Percentiles rank a stretch among this genome's conserved stretches.
Conservation (phyloP, 441 rosid species). For the Adansonia gregorii region DNA sequence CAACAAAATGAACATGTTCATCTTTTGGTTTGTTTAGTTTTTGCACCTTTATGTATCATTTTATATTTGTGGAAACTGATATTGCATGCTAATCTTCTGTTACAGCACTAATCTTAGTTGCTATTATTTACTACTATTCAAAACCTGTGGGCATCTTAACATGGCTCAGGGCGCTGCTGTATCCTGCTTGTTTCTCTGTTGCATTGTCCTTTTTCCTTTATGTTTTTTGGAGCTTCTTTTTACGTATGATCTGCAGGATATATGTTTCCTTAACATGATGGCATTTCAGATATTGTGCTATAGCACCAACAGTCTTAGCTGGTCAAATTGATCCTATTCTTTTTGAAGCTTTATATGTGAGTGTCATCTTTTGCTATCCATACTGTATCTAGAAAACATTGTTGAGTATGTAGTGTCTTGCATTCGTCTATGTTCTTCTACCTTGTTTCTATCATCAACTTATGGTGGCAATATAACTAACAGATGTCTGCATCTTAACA, state of each 20-base stretch:
- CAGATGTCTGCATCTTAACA: neutral
- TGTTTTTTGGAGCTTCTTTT: neutral
- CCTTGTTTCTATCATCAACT: conserved; percentile 5
- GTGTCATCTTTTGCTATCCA: conserved; percentile 31
- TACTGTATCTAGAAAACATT: conserved; percentile 17
- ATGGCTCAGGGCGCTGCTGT: conserved; percentile 79
- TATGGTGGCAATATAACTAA: neutral
- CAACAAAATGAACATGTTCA: neutral
- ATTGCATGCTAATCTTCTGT: conserved; percentile 19
- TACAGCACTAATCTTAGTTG: conserved; percentile 84
- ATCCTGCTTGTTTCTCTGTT: conserved; percentile 49
- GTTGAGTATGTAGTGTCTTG: neutral
- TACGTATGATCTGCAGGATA: conserved; percentile 16
- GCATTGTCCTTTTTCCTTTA: neutral
- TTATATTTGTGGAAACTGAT: neutral
- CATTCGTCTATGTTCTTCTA: neutral
- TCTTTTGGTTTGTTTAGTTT: neutral
- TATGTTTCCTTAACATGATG: conserved; percentile 39
- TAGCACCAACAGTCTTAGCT: conserved; percentile 83
- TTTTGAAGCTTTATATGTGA: conserved; percentile 89
- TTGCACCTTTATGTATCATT: neutral
- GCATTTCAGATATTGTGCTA: conserved; percentile 70
- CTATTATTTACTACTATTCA: conserved; percentile 72
- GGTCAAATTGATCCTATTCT: conserved; percentile 82
- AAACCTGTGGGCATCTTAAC: conserved; percentile 58